Base-by-base conservation (phyloP, 139 green algal species). In the Desmodesmus armatus region DNA sequence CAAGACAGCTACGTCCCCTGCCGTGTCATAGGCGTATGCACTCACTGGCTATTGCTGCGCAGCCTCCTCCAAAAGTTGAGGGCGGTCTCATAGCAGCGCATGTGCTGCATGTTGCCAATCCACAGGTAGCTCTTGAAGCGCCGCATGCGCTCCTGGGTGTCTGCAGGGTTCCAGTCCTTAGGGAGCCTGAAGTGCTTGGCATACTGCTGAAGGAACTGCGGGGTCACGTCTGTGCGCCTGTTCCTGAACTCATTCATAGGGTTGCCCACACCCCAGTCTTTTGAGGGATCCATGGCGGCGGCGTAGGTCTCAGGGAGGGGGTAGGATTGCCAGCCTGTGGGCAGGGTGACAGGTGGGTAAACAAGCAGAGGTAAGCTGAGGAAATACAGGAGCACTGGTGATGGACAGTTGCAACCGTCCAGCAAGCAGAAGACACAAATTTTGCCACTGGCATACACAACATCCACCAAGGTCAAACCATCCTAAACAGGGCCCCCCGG, bases 41-140 rank as follows among this genome's bases (percentile, higher is more conserved):
- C 75, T 69, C 60, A 82, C n/a, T 77, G 39, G 3, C 92, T 86
- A 49, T 93, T 85, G 25, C 63, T 80, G 43, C 90, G 89, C 49
- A 91, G 75, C 15, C 91, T 89, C 0, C 94, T 90, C 94, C 94
- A 98, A 5, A 80, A 58, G 29, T 74, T 69, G 17, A 91, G 43
- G 19, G 94, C 91, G 0, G 92, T 92, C 47, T 94, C 84, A 65
- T 97, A 97, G 47, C 88, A 92, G 51, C 94, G 82, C n/a, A 89
- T 81, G 84, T 98, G 95, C 83, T 94, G 78, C 62, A 84, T 75
- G 33, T 76, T 43, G 25, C 39, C 43, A 40, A 78, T 71, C 65
- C 79, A 84, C 40, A 84, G 41, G 78, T 76, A 84, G 41, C 47
- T 51, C 40, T 31, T 65, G 60, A 76, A 84, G 6, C 60, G 65